Percentiles rank a stretch among this genome's conserved stretches.
Conservation (phyloP, 2,329 filamentous ascomycete genomes). For the Didymella lethalis region DNA sequence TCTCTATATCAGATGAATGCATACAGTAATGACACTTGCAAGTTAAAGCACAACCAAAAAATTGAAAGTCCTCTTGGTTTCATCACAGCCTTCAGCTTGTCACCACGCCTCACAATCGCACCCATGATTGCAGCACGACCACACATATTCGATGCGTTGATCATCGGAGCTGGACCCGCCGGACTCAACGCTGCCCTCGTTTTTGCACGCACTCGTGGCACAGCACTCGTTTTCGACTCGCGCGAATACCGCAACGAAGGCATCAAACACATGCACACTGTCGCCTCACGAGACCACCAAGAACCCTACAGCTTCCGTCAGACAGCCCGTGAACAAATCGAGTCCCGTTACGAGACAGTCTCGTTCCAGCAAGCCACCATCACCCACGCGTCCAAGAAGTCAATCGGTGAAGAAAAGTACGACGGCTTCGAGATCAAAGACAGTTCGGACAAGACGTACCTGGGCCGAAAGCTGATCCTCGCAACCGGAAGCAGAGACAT, state of each 20-base stretch:
- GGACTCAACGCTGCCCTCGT: slow-evolving; percentile 54
- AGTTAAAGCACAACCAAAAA: background rate
- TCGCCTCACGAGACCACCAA: slow-evolving; percentile 41
- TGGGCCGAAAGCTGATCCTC: slow-evolving; percentile 63
- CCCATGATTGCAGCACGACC: slow-evolving; percentile 28
- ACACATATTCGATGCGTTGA: slow-evolving; percentile 39
- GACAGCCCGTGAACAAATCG: slow-evolving; percentile 47
- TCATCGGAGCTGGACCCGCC: slow-evolving; percentile 56
- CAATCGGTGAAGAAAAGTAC: slow-evolving; percentile 32
- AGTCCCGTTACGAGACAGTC: slow-evolving; percentile 48
- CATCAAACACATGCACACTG: slow-evolving; percentile 56
- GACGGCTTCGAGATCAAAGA: slow-evolving; percentile 54
- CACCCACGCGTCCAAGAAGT: slow-evolving; percentile 31
- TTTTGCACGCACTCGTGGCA: slow-evolving; percentile 52
- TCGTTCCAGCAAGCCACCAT: slow-evolving; percentile 42
- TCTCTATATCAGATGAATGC: no score
- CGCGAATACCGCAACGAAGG: slow-evolving; percentile 54
- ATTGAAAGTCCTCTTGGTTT: background rate
- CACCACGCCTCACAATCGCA: background rate
- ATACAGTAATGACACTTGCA: background rate
- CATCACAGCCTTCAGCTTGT: background rate
- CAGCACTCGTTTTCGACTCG: slow-evolving; percentile 55
- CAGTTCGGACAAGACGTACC: slow-evolving; percentile 53
- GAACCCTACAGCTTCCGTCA: slow-evolving; percentile 39
- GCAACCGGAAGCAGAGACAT: slow-evolving; percentile 64